phyloP scores from a whole-genome alignment of 2,329 filamentous ascomycete species.

The Exutisphaerella laricina region DNA sequence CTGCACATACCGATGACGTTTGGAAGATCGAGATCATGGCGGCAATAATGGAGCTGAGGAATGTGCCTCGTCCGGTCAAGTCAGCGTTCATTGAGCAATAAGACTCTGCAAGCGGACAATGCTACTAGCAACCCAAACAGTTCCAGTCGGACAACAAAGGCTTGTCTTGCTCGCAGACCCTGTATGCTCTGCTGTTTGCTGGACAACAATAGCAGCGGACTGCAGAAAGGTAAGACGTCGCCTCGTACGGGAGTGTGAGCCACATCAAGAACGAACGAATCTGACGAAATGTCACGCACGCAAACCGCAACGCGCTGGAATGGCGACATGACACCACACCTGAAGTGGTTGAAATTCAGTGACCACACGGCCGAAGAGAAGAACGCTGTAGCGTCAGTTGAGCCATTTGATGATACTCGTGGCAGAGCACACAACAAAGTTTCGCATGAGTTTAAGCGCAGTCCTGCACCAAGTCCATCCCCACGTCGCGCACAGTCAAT shows the following conservation, averaged over 20 bases:
- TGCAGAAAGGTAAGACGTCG: background rate
- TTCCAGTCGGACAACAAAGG: background rate
- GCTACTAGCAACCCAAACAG: background rate
- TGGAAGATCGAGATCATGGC: background rate
- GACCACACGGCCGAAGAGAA: background rate
- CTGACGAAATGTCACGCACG: background rate
- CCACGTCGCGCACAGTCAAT: background rate
- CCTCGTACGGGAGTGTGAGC: too few species aligned
- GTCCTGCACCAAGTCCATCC: slow-evolving; percentile 14
- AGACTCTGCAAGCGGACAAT: background rate
- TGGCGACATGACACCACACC: background rate
- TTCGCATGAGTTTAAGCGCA: slow-evolving; percentile 7
- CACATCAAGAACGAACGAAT: background rate
- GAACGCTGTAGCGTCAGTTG: background rate
- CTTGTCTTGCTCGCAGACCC: background rate
- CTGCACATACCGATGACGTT: background rate
- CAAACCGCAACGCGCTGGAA: background rate
- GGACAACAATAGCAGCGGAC: background rate
- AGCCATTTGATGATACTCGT: background rate
- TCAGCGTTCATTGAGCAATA: background rate
- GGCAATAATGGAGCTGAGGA: background rate
- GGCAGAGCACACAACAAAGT: background rate
- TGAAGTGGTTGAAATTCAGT: background rate
- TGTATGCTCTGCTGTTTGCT: background rate
- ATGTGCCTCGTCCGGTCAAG: background rate